Evolutionary conservation across 2,329 filamentous ascomycete species (phyloP), one percentile per base, ranked within the genome.

Genomic region (Thermothelomyces thermophilus): DNA sequence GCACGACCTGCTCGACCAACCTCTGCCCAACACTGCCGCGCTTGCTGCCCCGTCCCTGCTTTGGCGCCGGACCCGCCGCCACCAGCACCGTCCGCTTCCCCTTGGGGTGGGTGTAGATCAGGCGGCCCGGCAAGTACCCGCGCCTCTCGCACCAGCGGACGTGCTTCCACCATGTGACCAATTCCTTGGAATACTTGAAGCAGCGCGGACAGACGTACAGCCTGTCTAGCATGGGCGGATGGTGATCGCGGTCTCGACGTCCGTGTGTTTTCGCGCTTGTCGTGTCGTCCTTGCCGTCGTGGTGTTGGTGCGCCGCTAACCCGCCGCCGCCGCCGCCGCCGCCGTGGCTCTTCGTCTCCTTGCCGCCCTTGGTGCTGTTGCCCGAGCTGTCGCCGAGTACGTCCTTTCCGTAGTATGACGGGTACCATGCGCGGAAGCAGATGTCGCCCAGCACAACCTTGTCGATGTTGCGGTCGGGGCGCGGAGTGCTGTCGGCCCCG

Each of bases 141-240:
- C 63, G 73, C 52, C 68, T 67, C 59, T 77, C 73, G 66, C 84
- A 90, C 31, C 73, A 66, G 22, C 71, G 71, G 16, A 80, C 73
- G 60, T 86, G 82, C 17, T 72, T 71, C 61, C 73, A 73, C 77
- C 79, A 83, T 1, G 74, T 68, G 17, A 77, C 70, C 11, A 82
- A 65, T 61, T 83, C 80, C 56, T 75, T 79, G 31, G 85, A 86
- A 68, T 98, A 98, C 64, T 90, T 91, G 74, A 97, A 97, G 72
- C 93, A 98, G 74, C 82, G 86, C 30, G 87, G 85, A 64, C 93
- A 98, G 30, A 97, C 86, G 60, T 90, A 94, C 7, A 97, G 72
- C 49, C 83, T 71, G 56, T 84, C 80, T 14, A 88, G 75, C 60
- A 80, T 70, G 1, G 71, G 70, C 13, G 59, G 60, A 13, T 42